A percentile compares a stretch with the other conserved stretches of the same genome.
Conservation (phyloP, 2,329 filamentous ascomycete species). For the Ophiocordyceps camponoti-saundersi region DNA sequence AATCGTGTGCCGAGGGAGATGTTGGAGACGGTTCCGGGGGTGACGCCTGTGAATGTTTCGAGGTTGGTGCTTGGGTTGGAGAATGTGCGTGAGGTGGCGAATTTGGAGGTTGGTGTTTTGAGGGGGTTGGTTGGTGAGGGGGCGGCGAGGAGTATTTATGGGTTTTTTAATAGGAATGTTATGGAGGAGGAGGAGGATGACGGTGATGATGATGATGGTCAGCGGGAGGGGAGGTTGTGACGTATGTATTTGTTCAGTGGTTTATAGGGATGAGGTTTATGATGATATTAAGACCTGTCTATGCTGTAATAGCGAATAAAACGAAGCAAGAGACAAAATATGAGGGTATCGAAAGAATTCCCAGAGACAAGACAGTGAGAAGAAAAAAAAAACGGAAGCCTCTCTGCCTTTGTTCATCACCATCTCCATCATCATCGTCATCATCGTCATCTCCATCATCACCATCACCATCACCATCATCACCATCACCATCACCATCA, state of each 20-base stretch:
- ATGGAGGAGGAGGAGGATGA: slow-evolving; percentile 28
- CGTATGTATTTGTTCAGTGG: too few species aligned
- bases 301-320: too few species aligned
- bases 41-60: slow-evolving; percentile 63
- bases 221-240: neutral
- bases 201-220: neutral
- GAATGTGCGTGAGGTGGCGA: slow-evolving; percentile 68
- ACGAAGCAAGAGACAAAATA: too few species aligned
- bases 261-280: too few species aligned
- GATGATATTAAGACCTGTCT: too few species aligned
- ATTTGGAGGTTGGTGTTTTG: slow-evolving; percentile 63
- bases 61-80: slow-evolving; percentile 55
- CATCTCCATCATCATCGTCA: too few species aligned
- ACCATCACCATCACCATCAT: too few species aligned
- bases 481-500: neutral
- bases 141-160: slow-evolving; percentile 52
- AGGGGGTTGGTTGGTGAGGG: slow-evolving; percentile 60
- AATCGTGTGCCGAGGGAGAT: slow-evolving; percentile 83
- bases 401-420: too few species aligned
- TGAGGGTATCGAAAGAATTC: too few species aligned
- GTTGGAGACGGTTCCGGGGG: slow-evolving; percentile 67
- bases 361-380: too few species aligned
- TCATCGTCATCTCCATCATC: too few species aligned
- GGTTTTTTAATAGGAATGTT: slow-evolving; percentile 60
- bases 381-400: too few species aligned